phyloP scores from a whole-genome alignment of 2,329 filamentous ascomycete genomes.

The Aspergillus awamori region DNA sequence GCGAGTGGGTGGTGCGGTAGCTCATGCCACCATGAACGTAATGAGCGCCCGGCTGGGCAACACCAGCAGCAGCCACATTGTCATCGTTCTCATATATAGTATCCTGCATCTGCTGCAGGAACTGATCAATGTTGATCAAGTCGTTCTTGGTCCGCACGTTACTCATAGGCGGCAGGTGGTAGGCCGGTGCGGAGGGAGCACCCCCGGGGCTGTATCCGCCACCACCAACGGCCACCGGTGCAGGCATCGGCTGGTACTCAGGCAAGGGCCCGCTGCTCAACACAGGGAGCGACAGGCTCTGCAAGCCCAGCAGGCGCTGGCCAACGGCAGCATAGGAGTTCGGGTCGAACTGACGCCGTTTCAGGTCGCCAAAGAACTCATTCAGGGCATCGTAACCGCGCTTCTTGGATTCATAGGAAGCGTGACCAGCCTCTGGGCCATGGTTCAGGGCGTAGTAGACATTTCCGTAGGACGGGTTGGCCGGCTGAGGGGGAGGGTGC shows the following conservation, averaged over 20 bases:
- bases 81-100: constrained; percentile 93
- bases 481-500: constrained; percentile 56
- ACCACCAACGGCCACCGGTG: constrained; percentile 59
- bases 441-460: constrained; percentile 76
- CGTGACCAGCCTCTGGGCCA: constrained; percentile 67
- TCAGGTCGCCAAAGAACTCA: constrained; percentile 91
- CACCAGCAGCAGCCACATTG: constrained; percentile 74
- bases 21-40: constrained; percentile 58
- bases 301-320: constrained; percentile 80
- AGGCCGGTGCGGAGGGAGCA: constrained; percentile 72
- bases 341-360: constrained; percentile 87
- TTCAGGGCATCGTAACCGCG: constrained; percentile 86
- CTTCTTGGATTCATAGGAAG: constrained; percentile 72
- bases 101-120: constrained; percentile 92
- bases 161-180: constrained; percentile 83
- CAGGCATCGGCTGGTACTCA: constrained; percentile 56
- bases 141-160: constrained; percentile 93
- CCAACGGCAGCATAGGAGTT: constrained; percentile 89
- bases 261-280: constrained; percentile 60
- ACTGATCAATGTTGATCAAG: constrained; percentile 87
- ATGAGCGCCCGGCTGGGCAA: constrained; percentile 73
- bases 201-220: constrained; percentile 59
- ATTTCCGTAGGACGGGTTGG: constrained; percentile 65
- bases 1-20: constrained; percentile 62
- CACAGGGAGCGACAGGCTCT: constrained; percentile 66